Base-by-base conservation (phyloP, 1,284 basidiomycete species). In the Nidula niveotomentosa region DNA sequence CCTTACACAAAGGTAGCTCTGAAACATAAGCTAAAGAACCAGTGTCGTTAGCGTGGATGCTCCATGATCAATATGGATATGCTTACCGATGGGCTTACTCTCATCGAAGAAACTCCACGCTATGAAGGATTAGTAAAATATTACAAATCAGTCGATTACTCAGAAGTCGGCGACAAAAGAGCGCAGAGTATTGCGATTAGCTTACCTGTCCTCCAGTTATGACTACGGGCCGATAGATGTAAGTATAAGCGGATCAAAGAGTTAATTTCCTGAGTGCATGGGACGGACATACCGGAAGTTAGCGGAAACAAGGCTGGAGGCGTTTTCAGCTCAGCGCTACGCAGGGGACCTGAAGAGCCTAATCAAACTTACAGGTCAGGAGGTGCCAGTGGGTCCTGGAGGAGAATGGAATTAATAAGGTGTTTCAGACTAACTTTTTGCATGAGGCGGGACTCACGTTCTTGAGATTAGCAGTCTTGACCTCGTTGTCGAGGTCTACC, bases 401-500 rank as follows among this genome's bases (percentile, higher is more conserved):
- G 17, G 8, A 34, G 30, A 47, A 30, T 9, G 41, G 8, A 35
- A 37, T 33, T 8, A 41, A 41, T 49, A 39, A 53, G 30, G 30
- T 30, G 30, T 30, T 30, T 30, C 30, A 30, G 30, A 30, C 30
- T 30, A 30, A 5, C 30, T 30, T 30, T 30, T 30, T 30, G 30
- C 30, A 30, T 30, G 30, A 30, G 30, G 4, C 2, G 12, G 15
- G 41, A 71, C 80, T 64, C 58, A 84, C 83, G 58, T 77, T 66
- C 63, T 85, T 78, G 51, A 86, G 59, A 33, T 78, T 76, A 35
- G 83, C 81, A 1, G 84, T 84, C 76, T 85, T 85, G 61, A 86
- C 80, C 62, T 86, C 84, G 6, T 77, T 77, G 59, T 86, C 84
- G 44, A 88, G 68, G 58, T 86, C 81, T 8, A 70, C 60, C 83